Evolutionary conservation across 2,329 filamentous ascomycete species (phyloP).

Genomic region (Purpureocillium lavendulum): DNA sequence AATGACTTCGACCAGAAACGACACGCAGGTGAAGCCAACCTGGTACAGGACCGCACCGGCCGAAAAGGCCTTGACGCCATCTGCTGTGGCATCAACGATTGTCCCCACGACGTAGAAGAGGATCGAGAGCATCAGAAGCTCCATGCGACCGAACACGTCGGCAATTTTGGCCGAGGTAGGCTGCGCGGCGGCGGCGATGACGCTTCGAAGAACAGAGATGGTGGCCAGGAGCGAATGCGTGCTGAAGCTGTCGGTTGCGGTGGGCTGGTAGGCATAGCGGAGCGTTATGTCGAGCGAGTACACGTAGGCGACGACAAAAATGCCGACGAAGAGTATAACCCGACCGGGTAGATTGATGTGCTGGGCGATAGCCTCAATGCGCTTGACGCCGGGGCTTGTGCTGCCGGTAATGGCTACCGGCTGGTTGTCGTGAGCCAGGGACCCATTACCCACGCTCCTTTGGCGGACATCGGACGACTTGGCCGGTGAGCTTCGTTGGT

Average conservation of each 20-base stretch:
- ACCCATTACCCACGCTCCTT: too few species aligned
- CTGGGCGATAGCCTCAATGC: conserved; percentile 41
- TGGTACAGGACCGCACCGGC: conserved; percentile 53
- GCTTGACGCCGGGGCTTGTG: conserved; percentile 36
- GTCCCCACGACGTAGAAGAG: conserved; percentile 52
- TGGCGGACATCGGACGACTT: too few species aligned
- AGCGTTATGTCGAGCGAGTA: conserved; percentile 47
- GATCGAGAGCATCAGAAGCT: conserved; percentile 47
- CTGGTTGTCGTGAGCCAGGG: too few species aligned
- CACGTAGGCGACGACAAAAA: conserved; percentile 51
- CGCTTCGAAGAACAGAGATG: conserved; percentile 47
- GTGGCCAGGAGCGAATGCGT: conserved; percentile 49
- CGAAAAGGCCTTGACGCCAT: conserved; percentile 40
- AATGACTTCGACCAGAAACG: conserved; percentile 55
- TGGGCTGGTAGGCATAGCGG: conserved; percentile 36
- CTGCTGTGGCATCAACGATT: conserved; percentile 45
- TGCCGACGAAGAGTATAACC: conserved; percentile 41
- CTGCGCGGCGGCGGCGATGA: conserved; percentile 53
- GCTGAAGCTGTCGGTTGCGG: conserved; percentile 40
- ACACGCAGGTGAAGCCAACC: conserved; percentile 54
- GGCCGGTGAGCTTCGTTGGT: too few species aligned
- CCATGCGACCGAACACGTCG: conserved; percentile 55
- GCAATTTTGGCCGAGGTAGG: conserved; percentile 53
- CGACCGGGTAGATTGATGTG: conserved; percentile 39
- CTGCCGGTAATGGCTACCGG: not conserved